Evolutionary conservation across 768 basidiomycete genomes (phyloP), one percentile per base, ranked within the genome.

Genomic region (Kockovaella imperatae): DNA sequence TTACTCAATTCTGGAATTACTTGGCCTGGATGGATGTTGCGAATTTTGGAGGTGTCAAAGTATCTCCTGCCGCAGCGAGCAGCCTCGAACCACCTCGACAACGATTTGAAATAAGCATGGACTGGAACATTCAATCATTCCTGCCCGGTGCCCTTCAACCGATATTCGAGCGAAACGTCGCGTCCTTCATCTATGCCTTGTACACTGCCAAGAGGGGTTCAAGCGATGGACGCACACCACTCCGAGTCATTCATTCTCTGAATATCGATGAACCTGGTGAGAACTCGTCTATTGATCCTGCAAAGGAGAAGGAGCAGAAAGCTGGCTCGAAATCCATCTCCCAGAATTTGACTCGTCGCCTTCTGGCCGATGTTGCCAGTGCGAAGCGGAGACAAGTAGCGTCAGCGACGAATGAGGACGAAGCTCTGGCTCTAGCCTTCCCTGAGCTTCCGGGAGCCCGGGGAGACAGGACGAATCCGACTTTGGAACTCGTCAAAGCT

Each of bases 21-120:
- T 74, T 97, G 7, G 74, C 96, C 23, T 93, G 87, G 78, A 89
- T 97, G 89, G 95, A 99, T 72, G 77, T 82, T 11, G 87, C 88
- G 24, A 99, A 97, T 69, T 80, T 83, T 66, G 87, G 84, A 15
- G 90, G 87, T 1, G 78, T 97, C 47, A 78, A 83, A 45, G 79
- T 83, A 21, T 48, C 69, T 1, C 75, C 90, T 20, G 63, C 62
- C 13, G 42, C 55, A 2, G 69, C 67, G 8, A 28, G 48, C 4
- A 52, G 45, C 40, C 56, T 57, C 7, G 42, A 61, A 24, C 53
- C 53, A 7, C 52, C 59, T 10, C 39, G 57, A 6, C 11, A 40
- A 5, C 32, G 46, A 42, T 67, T 67, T 49, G 59, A 65, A 21
- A 85, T 91, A 79, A 79, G 80, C 43, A 72, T 74, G 69, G 70